A percentile compares a stretch with the other conserved stretches of the same genome.
These are phyloP conservation scores for Suhomyces anneliseae DNA, from an alignment of 1,139 yeast genomes.

Conservation along the genomic window DNA sequence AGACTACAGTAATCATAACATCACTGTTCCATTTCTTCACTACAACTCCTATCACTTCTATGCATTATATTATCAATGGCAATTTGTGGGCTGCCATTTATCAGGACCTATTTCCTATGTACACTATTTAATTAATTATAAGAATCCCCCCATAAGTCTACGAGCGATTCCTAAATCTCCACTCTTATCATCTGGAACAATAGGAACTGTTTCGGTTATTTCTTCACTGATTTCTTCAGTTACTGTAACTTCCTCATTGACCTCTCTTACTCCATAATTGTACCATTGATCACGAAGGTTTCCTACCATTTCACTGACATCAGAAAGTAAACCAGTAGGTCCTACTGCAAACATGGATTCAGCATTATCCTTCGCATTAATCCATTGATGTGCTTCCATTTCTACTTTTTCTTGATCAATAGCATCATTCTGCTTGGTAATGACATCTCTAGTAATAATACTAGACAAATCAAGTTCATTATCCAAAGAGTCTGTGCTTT, in stretches of 20 bases:
- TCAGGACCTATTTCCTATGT: background rate
- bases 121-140: slow-evolving; percentile 8
- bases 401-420: slow-evolving; percentile 26
- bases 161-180: slow-evolving; percentile 10
- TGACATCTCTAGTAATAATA: slow-evolving; percentile 38
- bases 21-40: too few species aligned
- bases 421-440: slow-evolving; percentile 34
- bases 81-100: too few species aligned
- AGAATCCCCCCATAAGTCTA: slow-evolving; percentile 16
- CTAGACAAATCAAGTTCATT: slow-evolving; percentile 30
- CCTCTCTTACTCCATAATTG: slow-evolving; percentile 18
- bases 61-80: background rate
- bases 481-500: slow-evolving; percentile 24
- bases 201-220: background rate
- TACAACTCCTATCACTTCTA: too few species aligned
- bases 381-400: slow-evolving; percentile 44
- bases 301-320: slow-evolving; percentile 55
- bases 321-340: slow-evolving; percentile 67
- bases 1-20: too few species aligned
- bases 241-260: background rate
- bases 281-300: slow-evolving; percentile 41
- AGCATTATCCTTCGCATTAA: slow-evolving; percentile 46
- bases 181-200: slow-evolving; percentile 1
- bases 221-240: background rate
- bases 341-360: slow-evolving; percentile 65